A percentile compares a stretch with the other conserved stretches of the same genome.
Conservation (phyloP, 345 rosid species). For the Eutrema japonicum region DNA sequence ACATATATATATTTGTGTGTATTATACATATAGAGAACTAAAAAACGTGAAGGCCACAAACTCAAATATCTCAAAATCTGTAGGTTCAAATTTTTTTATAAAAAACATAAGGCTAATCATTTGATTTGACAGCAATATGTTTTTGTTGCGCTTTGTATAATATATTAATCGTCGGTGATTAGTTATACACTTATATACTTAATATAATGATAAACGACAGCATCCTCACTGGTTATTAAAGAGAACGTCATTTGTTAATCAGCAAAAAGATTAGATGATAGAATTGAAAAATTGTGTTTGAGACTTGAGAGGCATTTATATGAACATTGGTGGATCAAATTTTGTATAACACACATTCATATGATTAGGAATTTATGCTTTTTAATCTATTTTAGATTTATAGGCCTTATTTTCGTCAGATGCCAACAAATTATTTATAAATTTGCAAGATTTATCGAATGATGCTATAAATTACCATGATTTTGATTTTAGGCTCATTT, state of each 20-base stretch:
- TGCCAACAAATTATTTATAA: neutral
- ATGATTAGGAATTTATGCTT: neutral
- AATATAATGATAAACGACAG: constrained; percentile 15
- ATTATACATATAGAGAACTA: neutral
- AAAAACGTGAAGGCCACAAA: constrained; percentile 41
- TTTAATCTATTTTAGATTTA: neutral
- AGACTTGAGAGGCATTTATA: neutral
- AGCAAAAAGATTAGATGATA: neutral
- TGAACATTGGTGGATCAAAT: neutral
- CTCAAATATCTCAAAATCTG: constrained; percentile 22
- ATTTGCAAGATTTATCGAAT: neutral
- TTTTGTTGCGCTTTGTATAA: constrained; percentile 4
- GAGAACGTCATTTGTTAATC: neutral
- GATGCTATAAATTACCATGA: neutral
- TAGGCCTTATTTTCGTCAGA: neutral
- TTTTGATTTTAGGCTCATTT: neutral
- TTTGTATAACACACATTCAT: neutral
- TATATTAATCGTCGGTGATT: neutral
- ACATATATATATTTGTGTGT: neutral
- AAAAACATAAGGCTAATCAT: constrained; percentile 36
- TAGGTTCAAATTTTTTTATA: too few species aligned
- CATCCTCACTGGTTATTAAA: neutral
- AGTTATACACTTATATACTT: neutral
- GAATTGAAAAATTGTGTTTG: neutral
- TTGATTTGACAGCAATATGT: constrained; percentile 30